Evolutionary conservation across 2,329 filamentous ascomycete species (phyloP), one percentile per base, ranked within the genome.

Genomic region (Calonectria montana): DNA sequence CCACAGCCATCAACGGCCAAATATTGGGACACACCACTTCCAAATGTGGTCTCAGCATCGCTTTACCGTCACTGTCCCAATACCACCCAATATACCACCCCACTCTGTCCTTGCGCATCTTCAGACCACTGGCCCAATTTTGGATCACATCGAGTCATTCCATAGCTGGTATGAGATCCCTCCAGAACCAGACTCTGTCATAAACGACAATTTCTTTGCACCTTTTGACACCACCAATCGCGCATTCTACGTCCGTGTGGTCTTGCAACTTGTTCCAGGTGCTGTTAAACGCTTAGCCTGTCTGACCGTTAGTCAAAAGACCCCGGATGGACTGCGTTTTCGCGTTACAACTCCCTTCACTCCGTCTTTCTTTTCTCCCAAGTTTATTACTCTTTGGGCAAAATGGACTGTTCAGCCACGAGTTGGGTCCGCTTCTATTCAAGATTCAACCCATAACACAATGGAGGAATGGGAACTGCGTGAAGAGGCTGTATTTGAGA

Each of bases 401-500:
- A 62, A 62, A 27, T 62, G 37, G 37, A 62, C 57, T 29, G 57
- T 62, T 16, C 57, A 6, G 37, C 57, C 57, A 62, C 23, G 57
- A 43, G 37, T 41, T 13, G n/a, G 8, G 37, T 43, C 37, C 9
- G 9, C 37, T 9, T 27, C 35, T 8, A 29, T n/a, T 43, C 3
- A n/a, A 12, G 57, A 21, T 27, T 43, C 25, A 21, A 13, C 37
- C 3, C 9, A 45, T 10, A 29, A 15, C 25, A 18, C 57, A 2
- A 2, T 21, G 25, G 57, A 43, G 16, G 57, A 45, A 62, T 62
- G 57, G 57, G 57, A 62, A 23, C 15, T 62, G 39, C 43, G 57
- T n/a, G 57, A 62, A 45, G 57, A 62, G 37, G 57, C 37, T 7
- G 57, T 62, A 27, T 62, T 62, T 29, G 57, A 62, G 57, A 62